A percentile compares a stretch with the other conserved stretches of the same genome.
Conservation (phyloP, 257 asterid species). For the Lycium ferocissimum region DNA sequence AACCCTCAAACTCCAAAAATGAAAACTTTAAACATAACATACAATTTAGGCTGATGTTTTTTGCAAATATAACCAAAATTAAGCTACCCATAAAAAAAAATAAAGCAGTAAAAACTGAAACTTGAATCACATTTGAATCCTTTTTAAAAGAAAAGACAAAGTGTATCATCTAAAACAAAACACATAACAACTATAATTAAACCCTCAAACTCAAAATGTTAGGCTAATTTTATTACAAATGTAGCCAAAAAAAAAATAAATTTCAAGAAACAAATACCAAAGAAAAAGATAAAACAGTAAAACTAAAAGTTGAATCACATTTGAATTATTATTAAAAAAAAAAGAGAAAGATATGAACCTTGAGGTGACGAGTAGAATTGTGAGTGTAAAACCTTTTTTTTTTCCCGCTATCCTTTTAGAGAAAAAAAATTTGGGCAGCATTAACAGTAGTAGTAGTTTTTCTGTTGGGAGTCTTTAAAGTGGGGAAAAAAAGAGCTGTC, state of each 20-base stretch:
- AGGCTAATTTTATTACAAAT: neutral
- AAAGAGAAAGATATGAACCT: constrained; percentile 10
- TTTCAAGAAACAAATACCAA: neutral
- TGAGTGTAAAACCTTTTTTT: neutral
- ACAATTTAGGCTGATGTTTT: neutral
- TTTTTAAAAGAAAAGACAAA: too few relatives aligned
- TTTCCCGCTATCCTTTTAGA: neutral
- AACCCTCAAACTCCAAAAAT: constrained; percentile 12
- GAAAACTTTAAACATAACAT: neutral
- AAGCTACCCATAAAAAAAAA: neutral
- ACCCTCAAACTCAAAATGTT: neutral
- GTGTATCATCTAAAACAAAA: too few relatives aligned
- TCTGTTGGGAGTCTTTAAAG: neutral
- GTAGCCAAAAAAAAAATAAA: neutral
- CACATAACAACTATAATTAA: too few relatives aligned
- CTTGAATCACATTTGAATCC: neutral
- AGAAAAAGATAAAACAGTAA: neutral
- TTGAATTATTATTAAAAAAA: neutral
- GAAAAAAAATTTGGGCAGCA: neutral
- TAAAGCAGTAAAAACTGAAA: neutral
- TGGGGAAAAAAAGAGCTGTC: neutral
- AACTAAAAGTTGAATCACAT: neutral
- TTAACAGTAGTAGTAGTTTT: neutral
- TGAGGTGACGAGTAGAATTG: neutral
- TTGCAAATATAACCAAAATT: neutral